Base-by-base conservation (phyloP, 805 yeast genomes). In the Suhomyces kilbournensis region DNA sequence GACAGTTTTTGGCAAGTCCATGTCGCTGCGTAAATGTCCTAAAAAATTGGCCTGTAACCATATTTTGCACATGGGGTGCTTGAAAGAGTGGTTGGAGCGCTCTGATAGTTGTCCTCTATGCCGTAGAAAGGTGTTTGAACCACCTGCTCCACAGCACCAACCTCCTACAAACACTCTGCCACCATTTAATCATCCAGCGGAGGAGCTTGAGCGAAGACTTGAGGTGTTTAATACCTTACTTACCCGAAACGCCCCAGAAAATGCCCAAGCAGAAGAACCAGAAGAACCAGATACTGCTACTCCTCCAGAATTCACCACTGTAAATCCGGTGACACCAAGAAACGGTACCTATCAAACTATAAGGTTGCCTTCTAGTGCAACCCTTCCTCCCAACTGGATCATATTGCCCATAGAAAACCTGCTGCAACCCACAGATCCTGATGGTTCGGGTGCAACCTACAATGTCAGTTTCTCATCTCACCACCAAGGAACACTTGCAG, bases 81-180 rank as follows among this genome's bases (percentile, higher is more conserved):
- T 94, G 56, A 88, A 90, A 62, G 86, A 88, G 58, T 94, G 99
- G 99, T 76, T 94, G 59, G 96, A 89, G 63, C 80, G 96, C 57
- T 90, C 97, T 0, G 93, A 86, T 59, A 81, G 83, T n/a, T 94
- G 99, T 72, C 99, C 99, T 1, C 83, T 92, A 50, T 94, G 99
- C 67, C 77, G 97, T 55, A 76, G 85, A 28, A 81, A 83, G 9
- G 96, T 90, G 6, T 74, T 75, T 54, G 61, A 53, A 22, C 20
- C 48, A 2, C 15, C 46, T n/a, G 20, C 46, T 14, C 38, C 47
- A 12, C 39, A 44, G 6, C 38, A 22, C 25, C 15, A 28, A 4
- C 26, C 22, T 30, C 38, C 48, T 19, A 17, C 25, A 12, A 46
- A 46, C 15, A 23, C 23, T 14, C 49, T 7, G 22, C 52, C 48